Conservation (phyloP, 345 rosid species). For the Dimocarpus longan region DNA sequence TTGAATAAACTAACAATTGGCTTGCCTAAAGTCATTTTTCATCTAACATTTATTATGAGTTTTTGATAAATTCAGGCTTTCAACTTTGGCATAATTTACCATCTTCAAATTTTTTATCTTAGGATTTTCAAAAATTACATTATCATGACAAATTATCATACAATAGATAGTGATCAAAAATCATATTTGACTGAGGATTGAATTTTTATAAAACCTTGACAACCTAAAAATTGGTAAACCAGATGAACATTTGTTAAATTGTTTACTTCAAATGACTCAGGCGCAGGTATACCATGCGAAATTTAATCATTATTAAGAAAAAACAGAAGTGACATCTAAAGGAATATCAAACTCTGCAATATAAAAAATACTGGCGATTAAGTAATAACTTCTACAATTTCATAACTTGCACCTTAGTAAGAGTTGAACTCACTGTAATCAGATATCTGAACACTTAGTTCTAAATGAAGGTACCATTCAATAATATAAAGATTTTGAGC, state of each 20-base stretch:
- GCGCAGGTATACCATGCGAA: not conserved
- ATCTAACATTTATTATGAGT: not conserved
- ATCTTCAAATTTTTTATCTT: not conserved
- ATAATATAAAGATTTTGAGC: conserved; percentile 27
- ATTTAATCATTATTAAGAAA: not conserved
- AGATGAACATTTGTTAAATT: not conserved
- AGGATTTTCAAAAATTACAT: not conserved
- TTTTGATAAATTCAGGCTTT: not conserved
- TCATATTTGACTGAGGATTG: not conserved
- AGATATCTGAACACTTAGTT: conserved; percentile 18
- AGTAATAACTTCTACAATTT: not conserved
- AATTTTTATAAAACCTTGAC: not conserved
- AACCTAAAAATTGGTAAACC: not conserved
- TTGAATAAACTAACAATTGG: not conserved
- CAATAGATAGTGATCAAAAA: not conserved
- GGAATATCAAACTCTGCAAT: not conserved
- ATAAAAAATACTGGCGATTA: not conserved
- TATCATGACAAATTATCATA: not conserved
- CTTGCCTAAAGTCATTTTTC: not conserved
- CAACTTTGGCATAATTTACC: not conserved
- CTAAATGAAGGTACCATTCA: not conserved
- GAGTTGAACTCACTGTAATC: not conserved
- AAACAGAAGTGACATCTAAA: not conserved
- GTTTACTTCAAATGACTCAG: not conserved
- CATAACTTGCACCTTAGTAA: not conserved